Percentiles rank a stretch among this genome's conserved stretches.
Evolutionary conservation across 192 early-diverging fungal genomes (phyloP).

Genomic region (Coemansia sp.): DNA sequence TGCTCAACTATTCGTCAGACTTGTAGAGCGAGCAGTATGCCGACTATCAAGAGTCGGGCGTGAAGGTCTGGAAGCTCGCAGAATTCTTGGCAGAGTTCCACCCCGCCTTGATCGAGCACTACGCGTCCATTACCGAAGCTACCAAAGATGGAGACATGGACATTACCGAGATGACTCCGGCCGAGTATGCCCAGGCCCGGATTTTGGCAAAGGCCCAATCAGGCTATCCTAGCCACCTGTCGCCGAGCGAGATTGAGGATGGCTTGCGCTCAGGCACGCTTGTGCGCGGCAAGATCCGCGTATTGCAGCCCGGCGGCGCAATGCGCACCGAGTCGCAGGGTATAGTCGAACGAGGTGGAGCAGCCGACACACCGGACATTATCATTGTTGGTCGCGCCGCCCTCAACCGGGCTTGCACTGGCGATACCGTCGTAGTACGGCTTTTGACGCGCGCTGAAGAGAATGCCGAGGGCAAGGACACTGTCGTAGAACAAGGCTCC

Average conservation of each 20-base stretch:
- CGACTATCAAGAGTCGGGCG: slow-evolving; percentile 6
- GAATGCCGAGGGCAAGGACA: background rate
- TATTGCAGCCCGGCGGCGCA: slow-evolving; percentile 9
- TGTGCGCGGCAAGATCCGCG: slow-evolving; percentile 39
- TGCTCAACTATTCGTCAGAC: background rate
- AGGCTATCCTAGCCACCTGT: slow-evolving; percentile 19
- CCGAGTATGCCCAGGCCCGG: slow-evolving; percentile 35
- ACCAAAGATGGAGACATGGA: slow-evolving; percentile 56
- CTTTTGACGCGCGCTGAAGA: slow-evolving; percentile 38
- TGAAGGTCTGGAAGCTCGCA: slow-evolving; percentile 27
- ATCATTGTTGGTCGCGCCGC: slow-evolving; percentile 60
- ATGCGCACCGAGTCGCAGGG: slow-evolving; percentile 20
- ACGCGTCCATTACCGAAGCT: slow-evolving; percentile 54
- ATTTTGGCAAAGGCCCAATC: slow-evolving; percentile 22
- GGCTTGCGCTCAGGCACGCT: slow-evolving; percentile 44
- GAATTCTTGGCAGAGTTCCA: slow-evolving; percentile 47
- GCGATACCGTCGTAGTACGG: slow-evolving; percentile 68
- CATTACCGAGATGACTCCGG: slow-evolving; percentile 30
- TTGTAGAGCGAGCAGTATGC: background rate
- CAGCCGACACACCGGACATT: slow-evolving; percentile 55
- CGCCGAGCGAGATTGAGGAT: slow-evolving; percentile 26
- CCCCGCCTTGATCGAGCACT: slow-evolving; percentile 51
- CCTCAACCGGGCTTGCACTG: slow-evolving; percentile 55
- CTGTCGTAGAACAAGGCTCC: background rate
- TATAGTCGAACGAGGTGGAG: slow-evolving; percentile 21